These are phyloP conservation scores for Teratosphaeriaceae sp. DNA, from an alignment of 2,329 filamentous ascomycete species.

Conservation along the genomic window DNA sequence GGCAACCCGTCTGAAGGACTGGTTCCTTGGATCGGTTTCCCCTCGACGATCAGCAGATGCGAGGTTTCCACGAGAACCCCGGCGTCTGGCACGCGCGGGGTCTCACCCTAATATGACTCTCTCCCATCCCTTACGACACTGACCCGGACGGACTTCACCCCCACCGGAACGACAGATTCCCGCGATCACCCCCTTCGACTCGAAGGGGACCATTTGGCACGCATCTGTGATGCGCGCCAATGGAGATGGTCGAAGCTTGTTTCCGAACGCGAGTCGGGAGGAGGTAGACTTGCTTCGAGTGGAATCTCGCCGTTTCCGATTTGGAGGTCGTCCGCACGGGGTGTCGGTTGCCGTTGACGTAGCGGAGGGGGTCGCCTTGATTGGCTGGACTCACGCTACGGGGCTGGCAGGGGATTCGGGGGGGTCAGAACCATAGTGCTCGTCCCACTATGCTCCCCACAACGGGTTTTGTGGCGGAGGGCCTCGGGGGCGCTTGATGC, in stretches of 20 bases:
- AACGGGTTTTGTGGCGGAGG: constrained; percentile 7
- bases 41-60: not conserved
- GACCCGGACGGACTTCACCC: not conserved
- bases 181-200: not conserved
- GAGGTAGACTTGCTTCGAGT: constrained; percentile 30
- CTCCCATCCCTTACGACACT: not conserved
- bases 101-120: constrained; percentile 12
- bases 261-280: constrained; percentile 29
- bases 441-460: constrained; percentile 22
- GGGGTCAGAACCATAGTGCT: constrained; percentile 20
- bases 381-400: constrained; percentile 12
- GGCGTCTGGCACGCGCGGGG: constrained; percentile 3
- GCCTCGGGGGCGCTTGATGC: not conserved
- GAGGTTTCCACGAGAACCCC: not conserved
- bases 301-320: constrained; percentile 7
- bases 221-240: constrained; percentile 16
- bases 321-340: not conserved
- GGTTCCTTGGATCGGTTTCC: not conserved
- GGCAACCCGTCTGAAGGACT: not conserved
- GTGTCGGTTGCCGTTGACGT: constrained; percentile 4
- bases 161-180: no score
- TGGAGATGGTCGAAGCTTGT: constrained; percentile 19
- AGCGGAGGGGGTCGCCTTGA: constrained; percentile 16
- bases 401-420: constrained; percentile 1
- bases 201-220: not conserved